These are phyloP conservation scores for Petrea volubilis DNA, from an alignment of 257 asterid species.

Conservation along the genomic window DNA sequence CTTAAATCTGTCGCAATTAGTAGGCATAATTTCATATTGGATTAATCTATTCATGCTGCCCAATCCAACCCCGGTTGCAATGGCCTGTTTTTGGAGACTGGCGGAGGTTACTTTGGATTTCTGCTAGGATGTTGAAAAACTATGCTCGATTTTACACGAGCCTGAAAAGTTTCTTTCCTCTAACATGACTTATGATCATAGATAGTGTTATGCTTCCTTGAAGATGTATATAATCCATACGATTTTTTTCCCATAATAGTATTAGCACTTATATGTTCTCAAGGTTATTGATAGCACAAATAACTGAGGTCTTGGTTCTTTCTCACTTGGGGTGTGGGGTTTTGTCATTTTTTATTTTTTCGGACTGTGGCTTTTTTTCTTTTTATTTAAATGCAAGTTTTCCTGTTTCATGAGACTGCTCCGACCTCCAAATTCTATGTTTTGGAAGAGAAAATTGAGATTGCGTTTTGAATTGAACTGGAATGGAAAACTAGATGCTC, in stretches of 20 bases:
- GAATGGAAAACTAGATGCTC: neutral
- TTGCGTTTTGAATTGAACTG: neutral
- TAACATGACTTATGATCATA: neutral
- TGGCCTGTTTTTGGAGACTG: neutral
- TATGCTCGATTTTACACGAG: neutral
- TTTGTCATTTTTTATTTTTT: neutral
- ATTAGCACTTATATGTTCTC: neutral
- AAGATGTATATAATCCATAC: neutral
- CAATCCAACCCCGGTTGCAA: neutral
- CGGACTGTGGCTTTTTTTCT: neutral
- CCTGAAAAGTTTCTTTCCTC: neutral
- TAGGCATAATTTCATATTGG: neutral
- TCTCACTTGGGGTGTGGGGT: too few species aligned
- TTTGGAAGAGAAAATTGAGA: neutral
- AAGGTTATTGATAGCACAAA: neutral
- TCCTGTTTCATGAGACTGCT: constrained; percentile 12
- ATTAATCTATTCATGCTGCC: neutral
- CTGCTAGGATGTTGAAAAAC: neutral
- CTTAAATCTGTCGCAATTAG: constrained; percentile 4
- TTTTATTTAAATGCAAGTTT: neutral
- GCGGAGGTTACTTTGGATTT: neutral
- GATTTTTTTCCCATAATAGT: neutral
- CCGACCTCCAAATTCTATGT: neutral
- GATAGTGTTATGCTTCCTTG: neutral
- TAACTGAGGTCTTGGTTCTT: neutral